Evolutionary conservation across 2,329 filamentous ascomycete species (phyloP), one percentile per base, ranked within the genome.

Genomic region (Dissoconium aciculare): DNA sequence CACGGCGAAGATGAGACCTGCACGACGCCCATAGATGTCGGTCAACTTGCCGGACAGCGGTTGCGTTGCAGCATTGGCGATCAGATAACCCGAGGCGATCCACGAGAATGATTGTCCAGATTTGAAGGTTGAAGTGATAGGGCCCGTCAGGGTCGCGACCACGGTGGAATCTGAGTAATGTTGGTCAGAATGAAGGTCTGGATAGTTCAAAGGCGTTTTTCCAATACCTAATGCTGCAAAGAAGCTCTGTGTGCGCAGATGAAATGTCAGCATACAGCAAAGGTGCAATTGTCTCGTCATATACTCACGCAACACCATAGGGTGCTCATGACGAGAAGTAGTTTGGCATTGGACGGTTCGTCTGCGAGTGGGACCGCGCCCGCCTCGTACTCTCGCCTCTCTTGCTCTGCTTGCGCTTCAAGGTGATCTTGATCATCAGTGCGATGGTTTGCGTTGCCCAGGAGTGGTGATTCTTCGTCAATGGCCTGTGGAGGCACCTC

Each of bases 61-160:
- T 53, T 92, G 84, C 45, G 74, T 81, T 0, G 82, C 82, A 2
- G 84, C 79, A 53, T 87, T 92, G 42, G 83, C 78, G 46, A 93
- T 84, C 15, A 92, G 67, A 51, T 92, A 93, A 12, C 81, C 77
- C 0, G 81, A 79, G 0, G 82, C 84, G 5, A 93, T 72, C 84
- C 84, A 93, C 1, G 82, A 85, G 26, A 92, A 66, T 3, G 89
- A 64, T 12, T 75, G 78, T 15, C 92, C 69, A 1, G 81, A 91
- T 35, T 75, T 65, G 56, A 93, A 92, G 26, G 78, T 77, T 50
- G 74, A 79, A 14, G 80, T 80, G 40, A 94, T 92, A 5, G 84
- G 81, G 0, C 71, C 79, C 0, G 80, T 77, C 1, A 93, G 67
- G 0, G 84, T 93, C 5, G 84, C 83, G 43, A 92, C 81, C 40